Evolutionary conservation across 2,329 filamentous ascomycete species (phyloP), one percentile per base, ranked within the genome.

Genomic region (Aspergillus transmontanensis): DNA sequence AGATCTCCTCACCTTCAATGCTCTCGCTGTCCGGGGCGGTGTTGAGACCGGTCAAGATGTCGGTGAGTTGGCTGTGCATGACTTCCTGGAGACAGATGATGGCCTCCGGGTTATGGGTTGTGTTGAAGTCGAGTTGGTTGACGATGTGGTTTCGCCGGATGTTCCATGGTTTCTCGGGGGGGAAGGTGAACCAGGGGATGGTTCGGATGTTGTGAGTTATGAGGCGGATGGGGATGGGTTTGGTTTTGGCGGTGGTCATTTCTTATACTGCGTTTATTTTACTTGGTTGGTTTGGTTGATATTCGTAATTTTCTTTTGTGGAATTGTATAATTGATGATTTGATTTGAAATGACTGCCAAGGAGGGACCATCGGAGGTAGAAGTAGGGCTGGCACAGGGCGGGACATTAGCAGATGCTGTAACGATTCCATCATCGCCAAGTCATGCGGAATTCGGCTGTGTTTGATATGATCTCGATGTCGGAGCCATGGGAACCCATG

Each of bases 71-170:
- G 32, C 34, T 23, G n/a, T 55, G 32, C 11, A 55, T 21, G 2
- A 26, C 51, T 19, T 55, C 51, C 34, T 55, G 51, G 32, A 55
- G 51, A 36, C 51, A 55, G 32, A 55, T 39, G 11, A 55, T n/a
- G 21, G 51, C 51, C 32, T 55, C 51, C n/a, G 32, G 51, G 34
- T 55, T 55, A 6, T 55, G 34, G 12, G 32, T 32, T 39, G 51
- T 55, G 32, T 55, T 55, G 51, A 55, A 55, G 14, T 55, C 51
- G 12, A 55, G 32, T 55, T 55, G 51, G 51, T 39, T 55, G 51
- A 55, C 32, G n/a, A 55, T 39, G 51, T 55, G 51, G 34, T 16
- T 55, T 14, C n/a, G 7, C 32, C 51, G 51, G 6, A 39, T 26
- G 16, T 41, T 26, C 51, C 51, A 55, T 12, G 51, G 51, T 41